Conservation (phyloP, 345 rosid genomes). For the Aurinia saxatilis region DNA sequence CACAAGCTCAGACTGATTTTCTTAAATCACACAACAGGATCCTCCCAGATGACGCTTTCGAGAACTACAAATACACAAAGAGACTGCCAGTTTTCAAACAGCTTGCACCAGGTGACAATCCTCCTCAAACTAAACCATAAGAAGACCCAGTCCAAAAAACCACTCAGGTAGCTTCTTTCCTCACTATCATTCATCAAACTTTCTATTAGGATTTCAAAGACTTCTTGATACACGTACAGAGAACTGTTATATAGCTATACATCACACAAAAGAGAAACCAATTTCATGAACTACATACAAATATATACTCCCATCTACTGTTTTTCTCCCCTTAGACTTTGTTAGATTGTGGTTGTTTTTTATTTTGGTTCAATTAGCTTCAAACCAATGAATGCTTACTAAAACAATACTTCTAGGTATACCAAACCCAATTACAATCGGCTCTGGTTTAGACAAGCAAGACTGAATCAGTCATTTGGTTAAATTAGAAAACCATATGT, state of each 20-base stretch:
- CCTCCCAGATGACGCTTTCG: constrained; percentile 1
- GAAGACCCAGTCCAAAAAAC: not conserved
- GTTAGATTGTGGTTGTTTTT: no score
- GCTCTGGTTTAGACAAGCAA: not conserved
- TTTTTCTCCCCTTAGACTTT: not conserved
- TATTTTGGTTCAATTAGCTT: not conserved
- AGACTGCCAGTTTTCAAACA: constrained; percentile 2
- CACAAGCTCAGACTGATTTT: constrained; percentile 25
- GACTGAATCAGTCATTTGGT: not conserved
- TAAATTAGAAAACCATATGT: not conserved
- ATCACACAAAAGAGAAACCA: not conserved
- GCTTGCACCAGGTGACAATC: not conserved
- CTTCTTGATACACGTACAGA: not conserved
- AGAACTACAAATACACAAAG: not conserved
- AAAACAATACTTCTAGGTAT: not conserved
- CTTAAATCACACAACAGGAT: constrained; percentile 1
- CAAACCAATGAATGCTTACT: not conserved
- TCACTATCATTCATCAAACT: not conserved
- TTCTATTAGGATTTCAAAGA: not conserved
- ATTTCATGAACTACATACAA: not conserved
- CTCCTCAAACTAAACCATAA: not conserved
- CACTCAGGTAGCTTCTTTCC: no score
- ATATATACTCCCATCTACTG: not conserved
- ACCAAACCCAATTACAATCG: not conserved
- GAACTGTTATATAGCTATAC: not conserved